Conservation (phyloP, 73 alveolate genomes). For the Paramecium caudatum region DNA sequence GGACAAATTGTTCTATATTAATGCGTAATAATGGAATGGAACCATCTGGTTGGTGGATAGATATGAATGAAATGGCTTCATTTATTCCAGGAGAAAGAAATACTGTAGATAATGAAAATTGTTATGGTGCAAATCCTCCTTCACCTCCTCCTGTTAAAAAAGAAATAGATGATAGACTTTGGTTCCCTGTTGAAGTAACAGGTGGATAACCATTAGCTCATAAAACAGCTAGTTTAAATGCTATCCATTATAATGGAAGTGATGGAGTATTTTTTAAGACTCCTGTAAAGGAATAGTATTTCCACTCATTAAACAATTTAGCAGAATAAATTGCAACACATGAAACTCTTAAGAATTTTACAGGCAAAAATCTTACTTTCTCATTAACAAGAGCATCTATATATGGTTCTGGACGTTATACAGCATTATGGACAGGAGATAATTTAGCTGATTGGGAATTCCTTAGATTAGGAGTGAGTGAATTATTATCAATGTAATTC, state of each 20-base stretch:
- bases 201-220: conserved; percentile 38
- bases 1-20: conserved; percentile 81
- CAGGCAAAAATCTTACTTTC: conserved; percentile 65
- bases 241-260: background rate
- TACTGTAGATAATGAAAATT: conserved; percentile 19
- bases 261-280: background rate
- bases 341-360: conserved; percentile 32
- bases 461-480: conserved; percentile 88
- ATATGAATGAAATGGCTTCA: conserved; percentile 90
- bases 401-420: conserved; percentile 82
- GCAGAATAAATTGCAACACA: conserved; percentile 73
- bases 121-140: conserved; percentile 56
- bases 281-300: conserved; percentile 60
- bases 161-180: conserved; percentile 54
- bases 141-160: conserved; percentile 19
- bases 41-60: conserved; percentile 86
- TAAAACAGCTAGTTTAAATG: conserved; percentile 30
- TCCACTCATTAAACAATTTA: conserved; percentile 66
- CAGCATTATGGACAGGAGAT: conserved; percentile 93
- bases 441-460: conserved; percentile 83
- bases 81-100: conserved; percentile 78
- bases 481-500: conserved; percentile 88
- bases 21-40: conserved; percentile 79
- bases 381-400: conserved; percentile 70
- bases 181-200: background rate